Conservation (phyloP, 768 basidiomycete genomes). For the Trametes maxima region DNA sequence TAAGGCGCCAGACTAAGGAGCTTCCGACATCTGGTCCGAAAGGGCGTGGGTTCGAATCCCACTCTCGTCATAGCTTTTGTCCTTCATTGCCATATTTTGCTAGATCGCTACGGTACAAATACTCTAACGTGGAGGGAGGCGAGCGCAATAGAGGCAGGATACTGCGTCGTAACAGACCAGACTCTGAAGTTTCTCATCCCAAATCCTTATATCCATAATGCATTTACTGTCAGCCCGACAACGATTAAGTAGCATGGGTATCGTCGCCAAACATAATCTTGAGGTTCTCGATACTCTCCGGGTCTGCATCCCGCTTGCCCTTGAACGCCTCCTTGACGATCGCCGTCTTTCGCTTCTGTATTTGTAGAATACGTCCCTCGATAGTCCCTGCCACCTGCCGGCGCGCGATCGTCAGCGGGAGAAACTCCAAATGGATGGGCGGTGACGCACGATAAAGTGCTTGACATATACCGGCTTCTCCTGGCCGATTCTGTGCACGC, state of each 20-base stretch:
- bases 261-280: conserved; percentile 70
- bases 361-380: conserved; percentile 76
- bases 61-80: conserved; percentile 1
- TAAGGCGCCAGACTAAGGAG: conserved; percentile 73
- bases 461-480: conserved; percentile 81
- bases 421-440: neutral
- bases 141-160: too few species aligned
- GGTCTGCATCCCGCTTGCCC: conserved; percentile 54
- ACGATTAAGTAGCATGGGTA: neutral
- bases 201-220: neutral
- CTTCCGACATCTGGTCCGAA: conserved; percentile 38
- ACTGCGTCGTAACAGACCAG: too few species aligned
- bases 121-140: too few species aligned
- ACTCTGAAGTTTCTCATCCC: too few species aligned
- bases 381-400: conserved; percentile 72
- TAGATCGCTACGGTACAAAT: too few species aligned
- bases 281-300: conserved; percentile 79
- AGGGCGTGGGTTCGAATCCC: conserved; percentile 43
- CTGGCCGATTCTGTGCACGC: conserved; percentile 85
- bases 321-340: conserved; percentile 86
- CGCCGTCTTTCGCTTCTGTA: conserved; percentile 86
- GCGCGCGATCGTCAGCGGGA: neutral
- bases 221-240: neutral
- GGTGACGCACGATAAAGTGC: conserved; percentile 74
- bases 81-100: neutral